Conservation (phyloP, 202 grass and related monocot species). For the Panicum virgatum region DNA sequence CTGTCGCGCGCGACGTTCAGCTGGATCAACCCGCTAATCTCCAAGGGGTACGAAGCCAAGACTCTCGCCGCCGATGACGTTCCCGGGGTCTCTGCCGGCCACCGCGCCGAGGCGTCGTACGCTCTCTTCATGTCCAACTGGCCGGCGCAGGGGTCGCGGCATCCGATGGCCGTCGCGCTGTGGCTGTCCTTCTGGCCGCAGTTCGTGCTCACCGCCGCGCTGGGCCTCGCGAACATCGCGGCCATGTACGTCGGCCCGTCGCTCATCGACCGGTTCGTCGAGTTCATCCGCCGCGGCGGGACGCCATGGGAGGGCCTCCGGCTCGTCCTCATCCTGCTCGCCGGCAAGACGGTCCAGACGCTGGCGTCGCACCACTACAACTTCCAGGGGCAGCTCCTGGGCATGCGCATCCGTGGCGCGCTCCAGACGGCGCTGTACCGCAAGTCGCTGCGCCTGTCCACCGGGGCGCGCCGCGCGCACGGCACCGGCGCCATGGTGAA, state of each 20-base stretch:
- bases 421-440: slow-evolving; percentile 59
- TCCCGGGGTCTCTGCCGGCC: slow-evolving; percentile 21
- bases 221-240: slow-evolving; percentile 34
- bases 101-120: slow-evolving; percentile 39
- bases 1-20: slow-evolving; percentile 53
- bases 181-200: slow-evolving; percentile 62
- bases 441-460: slow-evolving; percentile 57
- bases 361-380: slow-evolving; percentile 54
- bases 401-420: slow-evolving; percentile 68
- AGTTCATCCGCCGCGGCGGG: slow-evolving; percentile 45
- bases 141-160: slow-evolving; percentile 23
- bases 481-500: slow-evolving; percentile 60
- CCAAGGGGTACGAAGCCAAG: slow-evolving; percentile 26
- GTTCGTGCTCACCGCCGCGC: slow-evolving; percentile 31
- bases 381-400: slow-evolving; percentile 58
- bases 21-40: slow-evolving; percentile 59
- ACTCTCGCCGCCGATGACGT: slow-evolving; percentile 42
- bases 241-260: slow-evolving; percentile 68
- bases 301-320: slow-evolving; percentile 40
- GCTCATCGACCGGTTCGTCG: slow-evolving; percentile 52
- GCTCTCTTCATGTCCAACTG: slow-evolving; percentile 41
- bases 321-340: slow-evolving; percentile 42
- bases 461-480: slow-evolving; percentile 44
- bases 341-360: slow-evolving; percentile 44
- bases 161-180: slow-evolving; percentile 36